A percentile compares a stretch with the other conserved stretches of the same genome.
These are phyloP conservation scores for Fusarium sacchari DNA, from an alignment of 2,329 filamentous ascomycete species.

Conservation along the genomic window DNA sequence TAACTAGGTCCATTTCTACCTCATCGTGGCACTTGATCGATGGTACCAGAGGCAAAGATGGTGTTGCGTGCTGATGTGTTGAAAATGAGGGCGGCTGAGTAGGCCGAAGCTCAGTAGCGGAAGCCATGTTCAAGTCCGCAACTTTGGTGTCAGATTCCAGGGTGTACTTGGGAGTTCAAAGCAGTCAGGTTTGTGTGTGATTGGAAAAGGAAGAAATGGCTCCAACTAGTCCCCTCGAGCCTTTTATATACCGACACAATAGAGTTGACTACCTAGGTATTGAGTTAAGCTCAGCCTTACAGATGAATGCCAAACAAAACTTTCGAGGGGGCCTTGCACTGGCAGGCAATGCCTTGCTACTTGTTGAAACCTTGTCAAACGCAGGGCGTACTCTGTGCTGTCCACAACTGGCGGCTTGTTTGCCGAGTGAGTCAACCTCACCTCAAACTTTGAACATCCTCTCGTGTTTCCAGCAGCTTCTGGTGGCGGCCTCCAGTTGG, in stretches of 20 bases:
- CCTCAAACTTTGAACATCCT: not conserved
- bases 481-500: not conserved
- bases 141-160: not conserved
- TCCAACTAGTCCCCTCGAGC: not conserved
- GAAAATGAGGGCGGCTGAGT: slow-evolving; percentile 33
- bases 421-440: slow-evolving; percentile 21
- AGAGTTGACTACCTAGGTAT: not conserved
- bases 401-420: not conserved
- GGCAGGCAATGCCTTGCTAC: not conserved
- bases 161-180: not conserved
- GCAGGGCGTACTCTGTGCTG: slow-evolving; percentile 28
- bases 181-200: not conserved
- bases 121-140: slow-evolving; percentile 41
- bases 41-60: not conserved
- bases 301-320: slow-evolving; percentile 17
- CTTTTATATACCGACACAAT: slow-evolving; percentile 13
- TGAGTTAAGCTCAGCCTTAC: slow-evolving; percentile 25
- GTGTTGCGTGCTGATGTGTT: not conserved
- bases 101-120: slow-evolving; percentile 46
- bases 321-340: not conserved
- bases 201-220: not conserved
- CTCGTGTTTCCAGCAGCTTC: not conserved
- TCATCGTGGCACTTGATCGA: slow-evolving; percentile 1
- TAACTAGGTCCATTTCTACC: slow-evolving; percentile 42
- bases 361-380: slow-evolving; percentile 24